phyloP scores from a whole-genome alignment of 495 filamentous ascomycete genomes.

The Evernia prunastri region DNA sequence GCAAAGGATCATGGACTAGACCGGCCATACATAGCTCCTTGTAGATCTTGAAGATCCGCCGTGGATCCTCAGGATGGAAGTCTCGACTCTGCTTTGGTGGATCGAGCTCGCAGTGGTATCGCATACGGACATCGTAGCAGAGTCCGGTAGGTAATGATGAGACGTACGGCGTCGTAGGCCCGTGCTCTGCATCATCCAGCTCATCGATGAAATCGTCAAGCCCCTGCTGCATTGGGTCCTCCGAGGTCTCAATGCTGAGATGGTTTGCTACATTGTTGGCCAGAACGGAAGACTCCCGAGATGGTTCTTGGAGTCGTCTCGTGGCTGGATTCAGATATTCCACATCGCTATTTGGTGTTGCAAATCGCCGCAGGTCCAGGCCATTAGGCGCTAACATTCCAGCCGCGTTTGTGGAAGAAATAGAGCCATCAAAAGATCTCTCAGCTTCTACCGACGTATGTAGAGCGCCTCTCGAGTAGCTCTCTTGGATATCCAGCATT shows the following conservation, averaged over 20 bases:
- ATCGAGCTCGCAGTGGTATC: constrained; percentile 77
- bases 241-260: constrained; percentile 17
- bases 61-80: constrained; percentile 88
- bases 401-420: constrained; percentile 6
- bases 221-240: constrained; percentile 9
- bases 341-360: constrained; percentile 7
- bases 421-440: constrained; percentile 3
- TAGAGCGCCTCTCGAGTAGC: constrained; percentile 1
- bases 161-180: constrained; percentile 17
- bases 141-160: constrained; percentile 54
- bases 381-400: constrained; percentile 1
- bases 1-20: constrained; percentile 54
- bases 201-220: constrained; percentile 17
- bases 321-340: background rate
- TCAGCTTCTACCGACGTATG: background rate
- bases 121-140: constrained; percentile 92
- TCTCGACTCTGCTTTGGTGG: constrained; percentile 47
- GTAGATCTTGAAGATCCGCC: constrained; percentile 85
- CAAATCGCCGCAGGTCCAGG: constrained; percentile 10
- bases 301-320: constrained; percentile 5
- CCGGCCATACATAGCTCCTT: constrained; percentile 71
- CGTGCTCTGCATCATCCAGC: constrained; percentile 12
- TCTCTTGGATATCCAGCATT: constrained; percentile 19
- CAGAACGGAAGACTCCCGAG: constrained; percentile 19
- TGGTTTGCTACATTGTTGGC: constrained; percentile 20